phyloP scores from a whole-genome alignment of 2,329 filamentous ascomycete species.

The Diaporthe amygdali region DNA sequence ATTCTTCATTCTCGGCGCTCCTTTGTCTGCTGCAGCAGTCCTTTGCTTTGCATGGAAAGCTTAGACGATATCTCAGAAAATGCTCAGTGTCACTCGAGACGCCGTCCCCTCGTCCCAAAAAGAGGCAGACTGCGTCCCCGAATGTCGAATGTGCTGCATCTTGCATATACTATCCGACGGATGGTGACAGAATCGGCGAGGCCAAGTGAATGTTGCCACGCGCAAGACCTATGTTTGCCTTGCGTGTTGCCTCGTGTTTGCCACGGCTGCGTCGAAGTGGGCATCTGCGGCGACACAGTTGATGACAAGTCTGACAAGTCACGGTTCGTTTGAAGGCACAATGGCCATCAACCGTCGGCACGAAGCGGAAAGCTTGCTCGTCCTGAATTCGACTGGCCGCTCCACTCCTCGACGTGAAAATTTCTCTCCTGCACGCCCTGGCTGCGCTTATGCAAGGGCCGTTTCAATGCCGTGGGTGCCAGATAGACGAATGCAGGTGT shows the following conservation, averaged over 20 bases:
- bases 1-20: background rate
- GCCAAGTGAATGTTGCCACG: background rate
- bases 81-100: background rate
- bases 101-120: background rate
- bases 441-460: constrained; percentile 1
- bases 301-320: background rate
- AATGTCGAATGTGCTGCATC: background rate
- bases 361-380: background rate
- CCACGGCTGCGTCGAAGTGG: background rate
- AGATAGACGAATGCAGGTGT: constrained; percentile 8
- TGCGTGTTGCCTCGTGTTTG: background rate
- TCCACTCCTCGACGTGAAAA: background rate
- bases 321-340: background rate
- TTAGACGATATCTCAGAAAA: background rate
- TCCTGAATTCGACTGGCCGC: background rate
- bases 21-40: background rate
- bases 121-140: background rate
- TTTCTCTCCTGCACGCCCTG: background rate
- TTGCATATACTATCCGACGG: constrained; percentile 10
- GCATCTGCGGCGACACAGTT: background rate
- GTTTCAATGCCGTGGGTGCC: background rate
- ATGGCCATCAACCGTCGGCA: background rate
- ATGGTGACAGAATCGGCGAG: constrained; percentile 1
- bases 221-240: background rate
- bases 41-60: background rate